These are phyloP conservation scores for Annulohypoxylon truncatum DNA, from an alignment of 2,329 filamentous ascomycete genomes.

Conservation along the genomic window DNA sequence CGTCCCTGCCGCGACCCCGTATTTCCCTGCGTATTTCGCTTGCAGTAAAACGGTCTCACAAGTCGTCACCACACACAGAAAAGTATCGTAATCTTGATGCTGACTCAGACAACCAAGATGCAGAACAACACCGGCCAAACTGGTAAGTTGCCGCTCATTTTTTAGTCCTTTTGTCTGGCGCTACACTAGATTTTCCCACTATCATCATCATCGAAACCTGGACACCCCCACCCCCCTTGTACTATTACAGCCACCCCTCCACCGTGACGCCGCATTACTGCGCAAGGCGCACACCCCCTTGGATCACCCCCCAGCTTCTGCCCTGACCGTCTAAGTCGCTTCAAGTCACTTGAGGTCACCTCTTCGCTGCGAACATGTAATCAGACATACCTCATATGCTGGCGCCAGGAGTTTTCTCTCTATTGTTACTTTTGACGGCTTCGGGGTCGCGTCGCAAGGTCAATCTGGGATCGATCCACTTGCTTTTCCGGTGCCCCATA, in stretches of 20 bases:
- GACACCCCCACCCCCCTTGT: constrained; percentile 28
- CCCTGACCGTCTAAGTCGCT: constrained; percentile 47
- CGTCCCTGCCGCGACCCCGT: constrained; percentile 14
- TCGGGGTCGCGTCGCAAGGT: constrained; percentile 46
- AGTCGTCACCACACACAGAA: constrained; percentile 19
- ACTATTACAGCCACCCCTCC: constrained; percentile 39
- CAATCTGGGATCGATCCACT: constrained; percentile 43
- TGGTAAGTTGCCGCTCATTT: constrained; percentile 46
- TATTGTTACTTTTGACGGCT: constrained; percentile 45
- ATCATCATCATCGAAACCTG: constrained; percentile 34
- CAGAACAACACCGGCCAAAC: constrained; percentile 44
- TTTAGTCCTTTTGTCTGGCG: constrained; percentile 30
- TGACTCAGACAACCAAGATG: constrained; percentile 50
- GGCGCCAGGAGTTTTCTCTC: constrained; percentile 46
- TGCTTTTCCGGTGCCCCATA: constrained; percentile 41
- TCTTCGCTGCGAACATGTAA: constrained; percentile 48
- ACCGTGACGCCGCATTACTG: constrained; percentile 40
- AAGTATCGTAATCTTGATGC: constrained; percentile 41
- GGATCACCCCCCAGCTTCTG: constrained; percentile 26
- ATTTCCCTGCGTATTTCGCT: constrained; percentile 18
- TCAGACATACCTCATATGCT: constrained; percentile 48
- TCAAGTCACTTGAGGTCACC: constrained; percentile 37
- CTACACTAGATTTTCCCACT: constrained; percentile 35
- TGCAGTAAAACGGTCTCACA: constrained; percentile 31
- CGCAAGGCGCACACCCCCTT: constrained; percentile 27